A percentile compares a stretch with the other conserved stretches of the same genome.
Evolutionary conservation across 2,329 filamentous ascomycete species (phyloP).

Genomic region (Colletotrichum kahawae): DNA sequence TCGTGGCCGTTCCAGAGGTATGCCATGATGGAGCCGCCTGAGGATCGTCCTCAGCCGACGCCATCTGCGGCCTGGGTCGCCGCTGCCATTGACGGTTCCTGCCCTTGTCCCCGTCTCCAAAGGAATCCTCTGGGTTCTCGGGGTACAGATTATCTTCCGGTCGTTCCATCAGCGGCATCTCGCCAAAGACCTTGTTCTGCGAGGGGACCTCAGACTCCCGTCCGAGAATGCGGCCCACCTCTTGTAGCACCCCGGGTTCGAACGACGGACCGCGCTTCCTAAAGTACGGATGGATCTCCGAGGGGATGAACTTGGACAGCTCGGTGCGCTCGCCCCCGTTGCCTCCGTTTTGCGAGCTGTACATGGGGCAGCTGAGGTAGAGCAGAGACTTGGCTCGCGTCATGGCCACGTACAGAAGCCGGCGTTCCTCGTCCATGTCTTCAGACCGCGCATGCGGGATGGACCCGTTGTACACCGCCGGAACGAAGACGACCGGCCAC

Average conservation of each 20-base stretch:
- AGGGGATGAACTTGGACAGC: conserved; percentile 75
- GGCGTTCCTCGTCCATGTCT: conserved; percentile 84
- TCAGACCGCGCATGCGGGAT: conserved; percentile 90
- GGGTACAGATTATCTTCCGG: conserved; percentile 74
- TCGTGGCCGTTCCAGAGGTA: conserved; percentile 47
- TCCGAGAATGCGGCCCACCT: conserved; percentile 74
- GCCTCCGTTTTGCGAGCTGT: conserved; percentile 62
- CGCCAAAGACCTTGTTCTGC: conserved; percentile 57
- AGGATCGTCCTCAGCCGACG: background rate
- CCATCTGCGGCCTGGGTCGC: background rate
- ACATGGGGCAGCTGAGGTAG: conserved; percentile 81
- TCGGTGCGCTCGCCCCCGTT: conserved; percentile 56
- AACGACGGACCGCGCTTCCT: conserved; percentile 73
- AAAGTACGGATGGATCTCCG: conserved; percentile 42
- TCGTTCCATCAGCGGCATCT: conserved; percentile 57
- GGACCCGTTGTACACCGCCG: conserved; percentile 85
- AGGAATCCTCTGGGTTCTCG: conserved; percentile 31
- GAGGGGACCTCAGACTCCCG: conserved; percentile 59
- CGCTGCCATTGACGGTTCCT: conserved; percentile 15
- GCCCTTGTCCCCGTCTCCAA: background rate
- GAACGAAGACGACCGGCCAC: conserved; percentile 95
- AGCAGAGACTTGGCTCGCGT: conserved; percentile 86
- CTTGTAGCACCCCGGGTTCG: conserved; percentile 63
- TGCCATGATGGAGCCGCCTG: background rate
- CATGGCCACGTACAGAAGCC: conserved; percentile 95